Evolutionary conservation across 1,139 yeast species (phyloP), one percentile per base, ranked within the genome.

Genomic region (Debaryomycetaceae sp.): DNA sequence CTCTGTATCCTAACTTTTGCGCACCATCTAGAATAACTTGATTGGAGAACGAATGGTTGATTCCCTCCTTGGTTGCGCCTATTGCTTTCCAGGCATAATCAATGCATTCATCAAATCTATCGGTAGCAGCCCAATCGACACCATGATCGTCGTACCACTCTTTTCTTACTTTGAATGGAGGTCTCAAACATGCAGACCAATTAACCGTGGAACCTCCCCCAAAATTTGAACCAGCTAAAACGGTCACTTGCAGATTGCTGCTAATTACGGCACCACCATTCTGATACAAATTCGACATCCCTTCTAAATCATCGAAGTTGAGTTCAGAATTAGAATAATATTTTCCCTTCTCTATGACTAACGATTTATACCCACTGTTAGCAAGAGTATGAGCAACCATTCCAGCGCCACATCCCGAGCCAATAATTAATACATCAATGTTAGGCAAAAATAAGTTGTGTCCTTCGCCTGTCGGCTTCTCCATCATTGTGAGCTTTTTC

Each of bases 201-300:
- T 80, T 80, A 40, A 80, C 76, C 5, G 85, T 78, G 6, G 81
- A 66, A 4, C 85, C 85, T 8, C 85, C 85, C 6, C 85, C 85
- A 49, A 80, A 75, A 1, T 80, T 77, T 1, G 81, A 54, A 1
- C 85, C 85, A 0, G 85, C 83, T 42, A 79, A 59, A 4, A 78
- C 51, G 24, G 68, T 56, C 35, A 74, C 44, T 41, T 68, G 73
- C 48, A 72, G 78, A 41, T 65, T 65, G 4, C 57, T 47, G 7
- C 70, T 53, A 13, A 74, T 44, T 3, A 72, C 24, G 1, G 59
- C 49, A 5, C 81, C 83, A 1, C 58, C 55, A 20, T 55, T 52
- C 56, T 80, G 84, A 52, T 68, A 80, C 47, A 77, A 60, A 9
- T 57, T 58, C 6, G 49, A 41, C 34, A 59, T 52, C 4, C 80